Conservation (phyloP, 129 eudicot species). For the Chrysanthemum seticuspe region DNA sequence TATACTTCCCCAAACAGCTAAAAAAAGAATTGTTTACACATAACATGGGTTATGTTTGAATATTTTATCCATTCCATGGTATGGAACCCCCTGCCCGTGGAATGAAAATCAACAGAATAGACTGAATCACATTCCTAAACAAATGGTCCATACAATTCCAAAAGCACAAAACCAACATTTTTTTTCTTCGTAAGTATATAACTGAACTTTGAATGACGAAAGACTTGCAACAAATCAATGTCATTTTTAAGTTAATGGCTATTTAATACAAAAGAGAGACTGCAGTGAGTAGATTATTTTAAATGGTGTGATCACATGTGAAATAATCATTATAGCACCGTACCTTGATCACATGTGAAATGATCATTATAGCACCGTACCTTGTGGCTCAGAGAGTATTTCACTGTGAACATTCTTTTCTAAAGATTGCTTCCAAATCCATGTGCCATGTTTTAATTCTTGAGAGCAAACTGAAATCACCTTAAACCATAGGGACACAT, state of each 20-base stretch:
- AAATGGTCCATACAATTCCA: too few relatives aligned
- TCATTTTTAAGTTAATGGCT: constrained; percentile 3
- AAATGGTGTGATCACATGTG: neutral
- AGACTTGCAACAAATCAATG: constrained; percentile 9
- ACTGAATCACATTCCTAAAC: too few relatives aligned
- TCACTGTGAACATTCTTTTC: constrained; percentile 47
- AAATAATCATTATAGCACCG: neutral
- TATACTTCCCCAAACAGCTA: too few relatives aligned
- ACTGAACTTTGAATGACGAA: too few relatives aligned
- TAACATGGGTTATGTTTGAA: too few relatives aligned
- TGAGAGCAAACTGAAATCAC: constrained; percentile 66
- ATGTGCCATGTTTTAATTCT: constrained; percentile 72
- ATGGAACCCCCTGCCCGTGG: too few relatives aligned
- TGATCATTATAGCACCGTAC: constrained; percentile 34
- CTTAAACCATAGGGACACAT: constrained; percentile 64
- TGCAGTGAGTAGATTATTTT: neutral
- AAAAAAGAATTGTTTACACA: too few relatives aligned
- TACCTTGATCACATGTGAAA: constrained; percentile 51
- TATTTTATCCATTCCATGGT: too few relatives aligned
- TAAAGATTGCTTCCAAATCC: constrained; percentile 58
- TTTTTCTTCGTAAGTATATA: too few relatives aligned
- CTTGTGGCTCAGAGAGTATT: constrained; percentile 55
- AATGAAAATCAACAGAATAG: too few relatives aligned
- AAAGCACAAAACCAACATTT: too few relatives aligned
- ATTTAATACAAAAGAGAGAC: neutral